Conservation (phyloP, 192 early-diverging fungal genomes). For the Coemansia sp. region DNA sequence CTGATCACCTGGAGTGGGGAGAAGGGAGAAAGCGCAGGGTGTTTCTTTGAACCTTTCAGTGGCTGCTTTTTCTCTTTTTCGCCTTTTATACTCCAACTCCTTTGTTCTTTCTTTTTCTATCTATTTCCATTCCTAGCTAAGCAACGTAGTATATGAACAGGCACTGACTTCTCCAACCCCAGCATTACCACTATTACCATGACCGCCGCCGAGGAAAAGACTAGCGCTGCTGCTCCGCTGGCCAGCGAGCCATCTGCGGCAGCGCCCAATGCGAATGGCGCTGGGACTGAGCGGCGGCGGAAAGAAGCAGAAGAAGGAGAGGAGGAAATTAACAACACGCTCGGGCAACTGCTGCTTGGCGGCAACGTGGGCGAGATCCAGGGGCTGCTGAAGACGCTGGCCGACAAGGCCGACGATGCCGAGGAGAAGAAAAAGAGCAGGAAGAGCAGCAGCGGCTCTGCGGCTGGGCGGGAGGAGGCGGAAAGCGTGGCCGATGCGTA, state of each 20-base stretch:
- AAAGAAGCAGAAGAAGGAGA: too few species aligned
- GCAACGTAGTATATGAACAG: neutral
- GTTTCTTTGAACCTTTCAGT: conserved; percentile 1
- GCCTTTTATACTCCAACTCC: neutral
- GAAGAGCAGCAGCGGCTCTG: neutral
- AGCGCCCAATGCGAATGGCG: neutral
- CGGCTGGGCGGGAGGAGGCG: neutral
- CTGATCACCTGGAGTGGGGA: neutral
- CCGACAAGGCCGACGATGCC: conserved; percentile 19
- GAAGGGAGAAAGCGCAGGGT: neutral
- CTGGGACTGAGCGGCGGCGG: too few species aligned
- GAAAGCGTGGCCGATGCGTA: conserved; percentile 23
- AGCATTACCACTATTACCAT: too few species aligned
- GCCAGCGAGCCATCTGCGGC: neutral
- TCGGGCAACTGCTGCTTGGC: conserved; percentile 14
- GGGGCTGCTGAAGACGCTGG: conserved; percentile 21
- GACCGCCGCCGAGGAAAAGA: too few species aligned
- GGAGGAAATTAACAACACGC: neutral
- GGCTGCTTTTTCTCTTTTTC: neutral
- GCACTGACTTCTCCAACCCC: neutral
- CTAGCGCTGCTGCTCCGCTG: neutral
- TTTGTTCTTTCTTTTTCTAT: neutral
- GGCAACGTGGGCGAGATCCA: conserved; percentile 12
- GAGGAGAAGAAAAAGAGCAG: conserved; percentile 6
- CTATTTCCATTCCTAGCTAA: neutral